These are phyloP conservation scores for Ophiostoma novo-ulmi DNA, from an alignment of 2,329 filamentous ascomycete species.

Conservation along the genomic window DNA sequence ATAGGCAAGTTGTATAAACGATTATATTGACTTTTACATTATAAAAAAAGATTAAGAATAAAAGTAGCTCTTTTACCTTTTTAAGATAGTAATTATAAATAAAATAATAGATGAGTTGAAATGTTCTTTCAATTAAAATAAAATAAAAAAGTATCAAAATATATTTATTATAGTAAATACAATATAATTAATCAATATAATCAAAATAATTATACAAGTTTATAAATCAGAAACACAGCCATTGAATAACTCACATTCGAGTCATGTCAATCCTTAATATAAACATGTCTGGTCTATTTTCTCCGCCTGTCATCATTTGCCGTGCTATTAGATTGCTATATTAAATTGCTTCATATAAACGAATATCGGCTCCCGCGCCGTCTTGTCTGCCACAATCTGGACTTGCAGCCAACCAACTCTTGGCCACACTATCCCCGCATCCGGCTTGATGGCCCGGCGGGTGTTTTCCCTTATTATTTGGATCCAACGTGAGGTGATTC, in stretches of 20 bases:
- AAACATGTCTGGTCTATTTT: too few relatives aligned
- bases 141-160: too few relatives aligned
- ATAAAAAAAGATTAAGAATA: too few relatives aligned
- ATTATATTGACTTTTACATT: too few relatives aligned
- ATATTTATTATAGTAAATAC: neutral
- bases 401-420: neutral
- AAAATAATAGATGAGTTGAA: neutral
- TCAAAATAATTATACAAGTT: too few relatives aligned
- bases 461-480: neutral
- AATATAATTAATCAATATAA: neutral
- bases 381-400: neutral
- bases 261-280: too few relatives aligned
- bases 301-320: too few relatives aligned
- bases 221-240: too few relatives aligned
- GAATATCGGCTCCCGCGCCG: neutral
- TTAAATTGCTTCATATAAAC: neutral
- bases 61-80: too few relatives aligned
- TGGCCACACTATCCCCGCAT: neutral
- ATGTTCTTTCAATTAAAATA: too few relatives aligned
- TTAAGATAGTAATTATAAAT: neutral
- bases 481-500: neutral
- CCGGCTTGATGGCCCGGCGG: constrained; percentile 7
- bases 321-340: neutral
- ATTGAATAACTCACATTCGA: too few relatives aligned
- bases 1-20: too few relatives aligned